Evolutionary conservation across 768 basidiomycete species (phyloP), one percentile per base, ranked within the genome.

Genomic region (Megacollybia marginata): DNA sequence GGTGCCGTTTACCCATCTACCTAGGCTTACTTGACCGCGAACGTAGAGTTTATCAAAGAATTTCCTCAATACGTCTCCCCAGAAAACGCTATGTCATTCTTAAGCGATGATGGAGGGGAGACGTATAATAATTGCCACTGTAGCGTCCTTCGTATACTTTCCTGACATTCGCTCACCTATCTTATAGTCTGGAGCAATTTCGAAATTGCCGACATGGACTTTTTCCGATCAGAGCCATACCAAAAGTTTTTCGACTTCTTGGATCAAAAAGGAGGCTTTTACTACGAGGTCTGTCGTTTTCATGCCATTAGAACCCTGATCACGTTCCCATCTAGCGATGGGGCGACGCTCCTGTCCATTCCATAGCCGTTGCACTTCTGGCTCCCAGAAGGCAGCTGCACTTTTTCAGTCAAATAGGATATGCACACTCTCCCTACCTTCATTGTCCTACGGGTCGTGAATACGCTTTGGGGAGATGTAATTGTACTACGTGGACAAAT

Each of bases 41-140:
- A n/a, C n/a, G 54, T 65, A 90, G 82, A 80, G 18, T 87, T 86
- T 65, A 75, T 79, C 52, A 57, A 65, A n/a, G 49, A 66, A 19
- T 62, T 84, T 55, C 82, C 83, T 0, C 66, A 82, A 52, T 71
- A 75, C 54, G 55, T 88, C 18, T 70, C 79, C 2, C 59, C 73
- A 23, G 70, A 78, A 44, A 89, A 88, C 59, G 73, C 82, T 0
- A 71, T 86, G 72, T 65, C 62, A 1, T 89, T 83, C 66, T 60
- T 87, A 44, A 85, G 82, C 1, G 75, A 87, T 44, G 74, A 93
- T 59, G 72, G 74, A 4, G 88, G 88, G 12, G 71, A 82, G 42
- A 75, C 74, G 0, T 90, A 88, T 57, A 90, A 89, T 61, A 67
- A 76, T n/a, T 90, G 88, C 59, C 85, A 88, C 54, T 88, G 83